phyloP scores from a whole-genome alignment of 768 basidiomycete genomes.

The Mycena pura region DNA sequence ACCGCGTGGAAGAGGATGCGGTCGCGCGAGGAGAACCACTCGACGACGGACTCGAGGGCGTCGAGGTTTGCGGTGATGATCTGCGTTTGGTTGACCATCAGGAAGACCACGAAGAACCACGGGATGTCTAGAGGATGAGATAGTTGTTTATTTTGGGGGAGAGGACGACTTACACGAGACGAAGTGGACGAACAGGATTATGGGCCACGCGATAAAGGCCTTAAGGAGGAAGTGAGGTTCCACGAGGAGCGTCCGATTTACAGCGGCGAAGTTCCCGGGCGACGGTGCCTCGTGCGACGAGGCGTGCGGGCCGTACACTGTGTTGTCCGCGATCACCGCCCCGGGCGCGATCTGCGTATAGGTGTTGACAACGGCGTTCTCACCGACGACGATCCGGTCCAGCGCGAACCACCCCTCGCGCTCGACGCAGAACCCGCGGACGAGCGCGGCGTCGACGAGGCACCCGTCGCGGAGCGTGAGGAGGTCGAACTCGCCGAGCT shows the following conservation, averaged over 20 bases:
- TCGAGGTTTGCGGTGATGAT: slow-evolving; percentile 34
- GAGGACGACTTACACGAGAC: slow-evolving; percentile 37
- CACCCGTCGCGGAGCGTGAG: no score
- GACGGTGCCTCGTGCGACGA: slow-evolving; percentile 47
- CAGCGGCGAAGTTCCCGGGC: slow-evolving; percentile 42
- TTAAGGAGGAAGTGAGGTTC: slow-evolving; percentile 40
- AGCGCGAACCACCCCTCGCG: no score
- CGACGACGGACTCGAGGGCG: slow-evolving; percentile 46
- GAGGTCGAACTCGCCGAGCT: slow-evolving; percentile 50
- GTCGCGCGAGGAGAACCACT: slow-evolving; percentile 47
- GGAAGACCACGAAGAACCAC: slow-evolving; percentile 46
- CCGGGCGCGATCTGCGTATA: slow-evolving; percentile 51
- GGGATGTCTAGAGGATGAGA: slow-evolving; percentile 41
- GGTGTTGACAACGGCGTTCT: slow-evolving; percentile 46
- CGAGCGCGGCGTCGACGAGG: no score
- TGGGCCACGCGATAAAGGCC: slow-evolving; percentile 45
- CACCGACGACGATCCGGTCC: slow-evolving; percentile 43
- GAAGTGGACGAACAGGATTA: slow-evolving; percentile 41
- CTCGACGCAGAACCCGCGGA: no score
- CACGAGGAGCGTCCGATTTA: slow-evolving; percentile 44
- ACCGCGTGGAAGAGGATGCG: slow-evolving; percentile 47
- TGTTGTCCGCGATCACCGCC: slow-evolving; percentile 40
- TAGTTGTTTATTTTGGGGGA: background rate
- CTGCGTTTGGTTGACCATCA: slow-evolving; percentile 41
- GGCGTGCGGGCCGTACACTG: slow-evolving; percentile 53